Percentiles rank a stretch among this genome's conserved stretches.
Conservation (phyloP, 2,329 filamentous ascomycete species). For the Furcasterigmium furcatum region DNA sequence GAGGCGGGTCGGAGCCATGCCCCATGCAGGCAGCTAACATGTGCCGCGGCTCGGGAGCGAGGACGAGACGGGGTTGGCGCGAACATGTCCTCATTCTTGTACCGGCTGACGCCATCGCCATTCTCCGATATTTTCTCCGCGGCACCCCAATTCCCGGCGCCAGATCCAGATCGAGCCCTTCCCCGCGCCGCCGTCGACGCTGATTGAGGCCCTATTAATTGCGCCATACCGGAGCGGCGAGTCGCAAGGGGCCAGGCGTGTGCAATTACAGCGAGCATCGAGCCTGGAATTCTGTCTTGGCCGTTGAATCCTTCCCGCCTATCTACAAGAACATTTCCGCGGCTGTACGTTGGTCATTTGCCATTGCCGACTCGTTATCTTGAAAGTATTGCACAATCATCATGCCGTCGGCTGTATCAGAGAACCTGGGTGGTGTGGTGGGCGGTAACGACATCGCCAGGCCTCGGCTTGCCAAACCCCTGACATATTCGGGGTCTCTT, state of each 20-base stretch:
- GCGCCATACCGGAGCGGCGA: not conserved
- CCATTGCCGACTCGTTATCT: too few species aligned
- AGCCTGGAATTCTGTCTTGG: too few species aligned
- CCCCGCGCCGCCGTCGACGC: not conserved
- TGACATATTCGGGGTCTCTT: constrained; percentile 36
- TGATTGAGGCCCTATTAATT: not conserved
- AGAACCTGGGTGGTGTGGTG: constrained; percentile 15
- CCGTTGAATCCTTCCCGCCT: too few species aligned
- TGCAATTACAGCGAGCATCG: too few species aligned
- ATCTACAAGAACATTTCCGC: too few species aligned
- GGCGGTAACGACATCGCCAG: constrained; percentile 24
- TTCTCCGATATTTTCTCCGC: constrained; percentile 21
- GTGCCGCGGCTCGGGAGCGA: not conserved
- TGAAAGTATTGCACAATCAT: too few species aligned
- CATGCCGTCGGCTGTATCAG: constrained; percentile 30
- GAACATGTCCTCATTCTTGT: constrained; percentile 4
- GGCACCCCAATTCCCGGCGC: not conserved
- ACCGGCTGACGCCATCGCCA: constrained; percentile 8
- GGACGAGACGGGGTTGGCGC: constrained; percentile 3
- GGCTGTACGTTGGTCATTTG: too few species aligned
- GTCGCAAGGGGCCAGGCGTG: too few species aligned
- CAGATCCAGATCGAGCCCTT: too few species aligned
- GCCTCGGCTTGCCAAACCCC: constrained; percentile 25
- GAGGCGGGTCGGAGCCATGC: not conserved
- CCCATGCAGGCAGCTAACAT: not conserved